Evolutionary conservation across 164 flowering plant species (phyloP).

Genomic region (Vitis labrusca): DNA sequence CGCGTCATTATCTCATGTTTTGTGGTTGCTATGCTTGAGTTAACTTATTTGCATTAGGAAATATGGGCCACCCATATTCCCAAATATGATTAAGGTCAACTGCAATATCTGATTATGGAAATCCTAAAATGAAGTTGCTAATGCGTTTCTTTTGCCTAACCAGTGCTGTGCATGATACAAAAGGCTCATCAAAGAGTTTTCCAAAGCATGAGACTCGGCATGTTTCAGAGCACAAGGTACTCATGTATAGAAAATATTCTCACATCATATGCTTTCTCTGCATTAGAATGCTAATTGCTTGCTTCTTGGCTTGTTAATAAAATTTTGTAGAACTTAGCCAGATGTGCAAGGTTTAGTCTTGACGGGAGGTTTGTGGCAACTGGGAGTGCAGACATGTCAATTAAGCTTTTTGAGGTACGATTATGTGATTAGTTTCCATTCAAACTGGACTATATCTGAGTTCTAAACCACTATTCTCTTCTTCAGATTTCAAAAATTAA

Average conservation of each 20-base stretch:
- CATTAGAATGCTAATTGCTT: neutral
- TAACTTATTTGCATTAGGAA: too few species aligned
- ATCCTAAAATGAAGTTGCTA: neutral
- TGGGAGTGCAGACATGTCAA: slow-evolving; percentile 86
- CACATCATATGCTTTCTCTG: neutral
- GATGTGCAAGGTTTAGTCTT: slow-evolving; percentile 91
- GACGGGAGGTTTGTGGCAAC: slow-evolving; percentile 86
- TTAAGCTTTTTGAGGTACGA: slow-evolving; percentile 85
- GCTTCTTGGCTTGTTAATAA: slow-evolving; percentile 11
- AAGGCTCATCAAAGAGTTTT: slow-evolving; percentile 72
- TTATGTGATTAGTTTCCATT: slow-evolving; percentile 5
- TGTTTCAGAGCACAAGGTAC: slow-evolving; percentile 88
- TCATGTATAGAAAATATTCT: neutral
- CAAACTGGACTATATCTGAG: neutral
- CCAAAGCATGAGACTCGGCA: slow-evolving; percentile 81
- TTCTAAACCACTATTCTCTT: slow-evolving; percentile 1
- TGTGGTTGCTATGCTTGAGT: neutral
- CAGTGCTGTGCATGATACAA: slow-evolving; percentile 66
- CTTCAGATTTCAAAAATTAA: slow-evolving; percentile 68
- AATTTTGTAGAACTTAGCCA: slow-evolving; percentile 62
- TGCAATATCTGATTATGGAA: neutral
- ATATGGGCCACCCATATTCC: too few species aligned
- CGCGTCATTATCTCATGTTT: neutral
- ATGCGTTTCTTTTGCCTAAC: slow-evolving; percentile 11
- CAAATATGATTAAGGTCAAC: too few species aligned